Base-by-base conservation (phyloP, 306 rosid species). In the Senna tora region DNA sequence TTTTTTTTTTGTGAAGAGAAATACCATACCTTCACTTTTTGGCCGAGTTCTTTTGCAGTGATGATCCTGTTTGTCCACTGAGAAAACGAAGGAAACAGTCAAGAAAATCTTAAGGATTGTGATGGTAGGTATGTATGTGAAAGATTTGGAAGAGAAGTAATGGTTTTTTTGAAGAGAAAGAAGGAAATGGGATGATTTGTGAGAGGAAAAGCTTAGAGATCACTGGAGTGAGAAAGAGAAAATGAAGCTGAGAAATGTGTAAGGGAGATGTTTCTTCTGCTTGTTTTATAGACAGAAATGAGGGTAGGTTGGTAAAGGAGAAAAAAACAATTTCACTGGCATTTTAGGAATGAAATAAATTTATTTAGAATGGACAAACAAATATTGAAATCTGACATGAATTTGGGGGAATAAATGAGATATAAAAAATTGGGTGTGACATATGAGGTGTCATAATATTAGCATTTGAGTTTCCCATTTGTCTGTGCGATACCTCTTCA, bases 281-380 rank as follows among this genome's bases (percentile, higher is more conserved):
- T 60, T 15, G 0, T 8, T 33, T 61, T 61, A 38, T 17, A 61
- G 4, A 2, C 2, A 17, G 16, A 36, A 11, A n/a, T 10, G 16
- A 61, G 30, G 49, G 49, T 34, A 17, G 30, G 22, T 36, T 61
- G 47, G 30, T 36, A n/a, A 8, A 39, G 12, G 9, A 12, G 12
- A 16, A 12, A 61, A 61, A 58, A 58, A 0, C 5, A 4, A 34
- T 59, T 33, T 16, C 19, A 16, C 8, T 5, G 46, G 46, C 65
- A 59, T 59, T 34, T 59, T 34, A 33, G 46, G 46, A 59, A 33
- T 8, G 46, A n/a, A 9, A n/a, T 33, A 59, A 59, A 59, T 59
- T 25, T 55, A 11, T 21, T 54, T 17, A 0, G 25, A 16, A 50
- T 16, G 0, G 60, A 9, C 60, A 58, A 7, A 9, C 60, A 58